Evolutionary conservation across 495 filamentous ascomycete species (phyloP), one percentile per base, ranked within the genome.

Genomic region (Xylaria castorea): DNA sequence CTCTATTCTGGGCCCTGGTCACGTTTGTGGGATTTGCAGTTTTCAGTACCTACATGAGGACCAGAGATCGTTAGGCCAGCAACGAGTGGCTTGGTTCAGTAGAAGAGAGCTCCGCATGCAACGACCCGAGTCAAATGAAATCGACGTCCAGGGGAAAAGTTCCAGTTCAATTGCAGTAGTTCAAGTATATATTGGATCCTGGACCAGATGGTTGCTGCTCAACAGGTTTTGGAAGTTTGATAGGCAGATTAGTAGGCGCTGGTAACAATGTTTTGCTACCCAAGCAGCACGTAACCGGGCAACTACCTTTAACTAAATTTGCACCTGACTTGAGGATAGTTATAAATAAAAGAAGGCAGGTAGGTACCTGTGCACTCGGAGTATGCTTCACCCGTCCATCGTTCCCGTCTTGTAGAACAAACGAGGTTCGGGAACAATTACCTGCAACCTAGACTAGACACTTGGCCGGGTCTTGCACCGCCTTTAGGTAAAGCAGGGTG

Each of bases 391-490:
- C 38, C 58, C 34, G 58, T 61, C n/a, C 34, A n/a, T 61, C 20
- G n/a, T n/a, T 61, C 58, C 58, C 58, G 58, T 38, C 58, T 14
- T 22, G 58, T 61, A 38, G 22, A 44, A 64, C 61, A n/a, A 44
- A 11, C 1, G 58, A 61, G 32, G 9, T 11, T 61, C 4, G 58
- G 53, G 58, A 38, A 36, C 32, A 38, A 16, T 9, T 38, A 7
- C 27, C 38, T n/a, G 1, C 25, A n/a, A 2, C 25, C 61, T 5
- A 8, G 42, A 48, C 40, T 46, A 5, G 62, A 65, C 62, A 63
- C 36, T 42, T 42, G 36, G 5, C n/a, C 60, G 5, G 36, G 38
- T 25, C 9, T 63, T 18, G 12, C 36, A 32, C 36, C 38, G 38
- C 18, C 38, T 27, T 44, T 1, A 30, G 22, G 61, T 42, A 64